phyloP scores from a whole-genome alignment of 2,329 filamentous ascomycete species.

The Curvularia sp. region DNA sequence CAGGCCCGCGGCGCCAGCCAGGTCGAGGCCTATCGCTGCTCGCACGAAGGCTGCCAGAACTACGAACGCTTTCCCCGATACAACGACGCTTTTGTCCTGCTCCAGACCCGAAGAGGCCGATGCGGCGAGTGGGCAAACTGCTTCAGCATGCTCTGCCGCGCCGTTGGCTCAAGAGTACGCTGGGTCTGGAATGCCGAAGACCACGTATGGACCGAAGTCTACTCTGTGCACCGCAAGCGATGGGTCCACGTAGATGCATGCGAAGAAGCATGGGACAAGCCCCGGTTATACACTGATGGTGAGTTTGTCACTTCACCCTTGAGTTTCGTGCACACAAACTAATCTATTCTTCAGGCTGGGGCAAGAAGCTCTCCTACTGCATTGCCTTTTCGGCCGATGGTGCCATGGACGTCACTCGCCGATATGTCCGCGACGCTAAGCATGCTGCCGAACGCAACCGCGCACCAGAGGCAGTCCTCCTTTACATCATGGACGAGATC shows the following conservation, averaged over 20 bases:
- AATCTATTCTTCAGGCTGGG: constrained; percentile 69
- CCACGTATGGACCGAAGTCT: constrained; percentile 97
- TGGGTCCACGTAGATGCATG: constrained; percentile 98
- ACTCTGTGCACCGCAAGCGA: constrained; percentile 88
- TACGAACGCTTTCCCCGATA: constrained; percentile 93
- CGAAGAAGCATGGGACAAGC: constrained; percentile 95
- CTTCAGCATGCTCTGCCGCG: constrained; percentile 97
- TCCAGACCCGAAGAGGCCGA: constrained; percentile 85
- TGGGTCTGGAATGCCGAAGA: constrained; percentile 99
- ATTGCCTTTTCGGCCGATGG: constrained; percentile 94
- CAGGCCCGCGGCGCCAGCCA: constrained; percentile 83
- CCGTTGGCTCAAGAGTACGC: constrained; percentile 85
- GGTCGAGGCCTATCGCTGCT: constrained; percentile 91
- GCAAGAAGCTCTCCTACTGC: constrained; percentile 95
- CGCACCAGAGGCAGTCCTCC: constrained; percentile 86
- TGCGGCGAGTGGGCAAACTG: constrained; percentile 98
- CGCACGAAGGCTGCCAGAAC: constrained; percentile 72
- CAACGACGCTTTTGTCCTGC: constrained; percentile 89
- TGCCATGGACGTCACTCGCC: constrained; percentile 70
- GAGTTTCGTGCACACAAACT: constrained; percentile 11
- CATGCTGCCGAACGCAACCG: constrained; percentile 76
- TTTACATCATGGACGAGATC: constrained; percentile 93
- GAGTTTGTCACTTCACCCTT: constrained; percentile 38
- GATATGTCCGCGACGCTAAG: constrained; percentile 73
- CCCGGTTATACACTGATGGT: constrained; percentile 87